phyloP scores from a whole-genome alignment of 1,284 basidiomycete genomes.

The Papiliotrema fonsecae region DNA sequence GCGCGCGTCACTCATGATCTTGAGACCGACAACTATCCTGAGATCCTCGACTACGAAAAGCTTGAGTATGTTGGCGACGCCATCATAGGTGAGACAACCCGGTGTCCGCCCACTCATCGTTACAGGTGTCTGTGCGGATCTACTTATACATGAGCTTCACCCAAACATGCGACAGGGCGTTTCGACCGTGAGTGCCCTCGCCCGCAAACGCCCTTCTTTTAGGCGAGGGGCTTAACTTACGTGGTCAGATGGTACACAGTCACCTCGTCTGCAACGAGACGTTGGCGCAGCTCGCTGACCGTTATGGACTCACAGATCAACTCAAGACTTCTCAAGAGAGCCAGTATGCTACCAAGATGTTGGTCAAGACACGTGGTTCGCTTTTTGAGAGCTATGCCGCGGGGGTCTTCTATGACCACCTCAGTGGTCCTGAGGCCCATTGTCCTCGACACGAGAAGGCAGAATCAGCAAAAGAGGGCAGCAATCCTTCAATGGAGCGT shows the following conservation, averaged over 20 bases:
- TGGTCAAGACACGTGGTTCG: constrained; percentile 23
- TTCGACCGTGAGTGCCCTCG: constrained; percentile 13
- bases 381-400: constrained; percentile 40
- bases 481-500: no score
- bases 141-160: constrained; percentile 26
- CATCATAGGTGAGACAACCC: constrained; percentile 20
- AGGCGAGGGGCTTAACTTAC: background rate
- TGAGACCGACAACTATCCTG: constrained; percentile 6
- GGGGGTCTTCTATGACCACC: constrained; percentile 30
- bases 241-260: constrained; percentile 9
- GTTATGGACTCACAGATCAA: constrained; percentile 21
- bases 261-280: constrained; percentile 29
- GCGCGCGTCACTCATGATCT: constrained; percentile 4
- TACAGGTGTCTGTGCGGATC: constrained; percentile 1
- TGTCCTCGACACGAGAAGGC: background rate
- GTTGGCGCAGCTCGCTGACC: constrained; percentile 26
- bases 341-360: constrained; percentile 9
- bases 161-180: constrained; percentile 25
- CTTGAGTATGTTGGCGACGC: constrained; percentile 42
- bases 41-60: constrained; percentile 37
- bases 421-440: constrained; percentile 5
- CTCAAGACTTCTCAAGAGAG: constrained; percentile 14
- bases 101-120: constrained; percentile 8
- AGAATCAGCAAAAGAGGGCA: background rate
- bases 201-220: background rate